phyloP scores from a whole-genome alignment of 2,329 filamentous ascomycete species.

The Fusarium nygamai region DNA sequence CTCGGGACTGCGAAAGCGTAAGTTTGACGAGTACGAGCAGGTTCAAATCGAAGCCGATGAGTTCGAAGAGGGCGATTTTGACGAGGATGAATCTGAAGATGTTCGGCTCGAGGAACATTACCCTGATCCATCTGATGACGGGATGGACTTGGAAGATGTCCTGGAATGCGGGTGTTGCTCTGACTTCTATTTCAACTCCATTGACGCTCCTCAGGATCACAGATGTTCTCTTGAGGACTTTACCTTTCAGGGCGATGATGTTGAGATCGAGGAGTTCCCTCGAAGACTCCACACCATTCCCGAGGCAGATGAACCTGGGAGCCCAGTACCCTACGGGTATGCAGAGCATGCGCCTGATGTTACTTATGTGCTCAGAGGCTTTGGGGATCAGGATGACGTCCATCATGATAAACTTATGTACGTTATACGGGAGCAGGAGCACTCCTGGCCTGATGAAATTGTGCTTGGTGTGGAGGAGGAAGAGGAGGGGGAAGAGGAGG shows the following conservation, averaged over 20 bases:
- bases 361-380: neutral
- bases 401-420: too few species aligned
- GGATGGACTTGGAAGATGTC: neutral
- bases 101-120: neutral
- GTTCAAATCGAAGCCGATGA: neutral
- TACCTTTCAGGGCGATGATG: neutral
- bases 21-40: neutral
- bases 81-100: neutral
- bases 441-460: neutral
- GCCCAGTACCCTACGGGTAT: neutral
- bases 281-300: neutral
- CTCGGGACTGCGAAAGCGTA: neutral
- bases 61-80: neutral
- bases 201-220: neutral
- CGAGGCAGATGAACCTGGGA: neutral
- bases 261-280: neutral
- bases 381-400: neutral
- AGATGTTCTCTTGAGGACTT: too few species aligned
- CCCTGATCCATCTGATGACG: neutral
- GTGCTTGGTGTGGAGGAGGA: too few species aligned
- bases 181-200: neutral
- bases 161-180: neutral
- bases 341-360: too few species aligned
- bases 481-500: neutral
- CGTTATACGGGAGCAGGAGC: neutral